These are phyloP conservation scores for Tuber indicum DNA, from an alignment of 495 filamentous ascomycete species.

Conservation along the genomic window DNA sequence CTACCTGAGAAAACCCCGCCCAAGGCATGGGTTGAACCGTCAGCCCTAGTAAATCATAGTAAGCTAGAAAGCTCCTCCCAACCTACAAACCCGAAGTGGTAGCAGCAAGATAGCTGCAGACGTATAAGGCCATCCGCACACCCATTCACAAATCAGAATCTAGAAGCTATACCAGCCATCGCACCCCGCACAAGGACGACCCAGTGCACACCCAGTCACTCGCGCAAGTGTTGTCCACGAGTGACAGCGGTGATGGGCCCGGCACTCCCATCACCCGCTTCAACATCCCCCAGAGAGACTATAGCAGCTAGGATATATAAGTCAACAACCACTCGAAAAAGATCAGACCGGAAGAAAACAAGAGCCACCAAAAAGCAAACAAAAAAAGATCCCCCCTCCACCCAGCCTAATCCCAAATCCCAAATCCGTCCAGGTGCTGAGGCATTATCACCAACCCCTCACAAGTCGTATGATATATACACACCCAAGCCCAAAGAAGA, in stretches of 20 bases:
- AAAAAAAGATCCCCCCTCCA: neutral
- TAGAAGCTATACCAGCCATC: neutral
- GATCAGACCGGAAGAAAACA: no score
- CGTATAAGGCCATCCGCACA: neutral
- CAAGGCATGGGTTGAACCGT: neutral
- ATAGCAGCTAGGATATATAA: neutral
- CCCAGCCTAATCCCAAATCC: neutral
- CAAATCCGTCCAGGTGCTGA: neutral
- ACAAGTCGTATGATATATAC: no score
- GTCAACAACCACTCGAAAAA: neutral
- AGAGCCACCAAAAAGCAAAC: neutral
- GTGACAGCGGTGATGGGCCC: neutral
- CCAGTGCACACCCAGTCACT: neutral
- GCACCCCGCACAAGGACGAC: neutral
- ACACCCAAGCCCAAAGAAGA: neutral
- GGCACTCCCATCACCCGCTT: neutral
- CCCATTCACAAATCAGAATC: neutral
- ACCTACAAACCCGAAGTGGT: neutral
- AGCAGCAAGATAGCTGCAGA: neutral
- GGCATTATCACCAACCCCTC: neutral
- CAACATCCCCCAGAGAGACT: neutral
- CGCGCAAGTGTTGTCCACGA: neutral
- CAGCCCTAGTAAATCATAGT: neutral
- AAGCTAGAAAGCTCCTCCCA: neutral
- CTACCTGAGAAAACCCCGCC: neutral